A percentile compares a stretch with the other conserved stretches of the same genome.
Evolutionary conservation across 352 stramenopile genomes (phyloP).

Genomic region (Phytophthora macrochlamydospora): DNA sequence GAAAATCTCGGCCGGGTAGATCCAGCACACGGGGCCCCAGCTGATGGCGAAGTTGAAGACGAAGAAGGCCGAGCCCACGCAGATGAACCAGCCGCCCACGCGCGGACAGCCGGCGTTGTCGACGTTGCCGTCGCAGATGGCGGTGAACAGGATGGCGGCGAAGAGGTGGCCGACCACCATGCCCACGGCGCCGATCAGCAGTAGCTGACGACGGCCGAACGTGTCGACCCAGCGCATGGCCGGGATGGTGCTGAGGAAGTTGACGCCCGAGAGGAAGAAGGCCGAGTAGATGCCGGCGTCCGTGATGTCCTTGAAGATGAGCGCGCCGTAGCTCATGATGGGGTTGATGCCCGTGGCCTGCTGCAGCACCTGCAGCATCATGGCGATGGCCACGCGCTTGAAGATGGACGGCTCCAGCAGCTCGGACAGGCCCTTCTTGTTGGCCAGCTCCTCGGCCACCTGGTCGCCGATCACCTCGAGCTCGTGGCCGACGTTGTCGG

Average conservation of each 20-base stretch:
- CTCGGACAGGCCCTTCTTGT: conserved; percentile 25
- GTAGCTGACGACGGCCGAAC: conserved; percentile 10
- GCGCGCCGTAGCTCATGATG: conserved; percentile 31
- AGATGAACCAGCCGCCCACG: conserved; percentile 19
- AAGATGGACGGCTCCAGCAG: conserved; percentile 32
- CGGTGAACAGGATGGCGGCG: conserved; percentile 32
- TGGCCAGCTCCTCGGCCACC: conserved; percentile 25
- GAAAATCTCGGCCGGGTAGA: conserved; percentile 24
- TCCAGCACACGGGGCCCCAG: conserved; percentile 21
- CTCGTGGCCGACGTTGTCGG: conserved; percentile 30
- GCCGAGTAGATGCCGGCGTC: conserved; percentile 18
- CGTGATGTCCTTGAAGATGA: conserved; percentile 24
- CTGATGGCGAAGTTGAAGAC: conserved; percentile 22
- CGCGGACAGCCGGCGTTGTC: conserved; percentile 9
- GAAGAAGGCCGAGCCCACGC: conserved; percentile 16
- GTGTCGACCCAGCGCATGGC: conserved; percentile 25
- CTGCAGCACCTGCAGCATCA: conserved; percentile 34
- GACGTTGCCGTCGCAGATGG: conserved; percentile 27
- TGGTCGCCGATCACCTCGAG: conserved; percentile 42
- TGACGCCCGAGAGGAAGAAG: conserved; percentile 20
- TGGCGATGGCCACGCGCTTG: conserved; percentile 28
- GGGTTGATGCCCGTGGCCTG: conserved; percentile 38
- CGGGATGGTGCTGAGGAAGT: conserved; percentile 21
- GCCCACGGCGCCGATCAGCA: conserved; percentile 13
- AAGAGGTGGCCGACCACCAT: conserved; percentile 23